Evolutionary conservation across 345 rosid species (phyloP), one percentile per base, ranked within the genome.

Genomic region (Salix koriyanagi): DNA sequence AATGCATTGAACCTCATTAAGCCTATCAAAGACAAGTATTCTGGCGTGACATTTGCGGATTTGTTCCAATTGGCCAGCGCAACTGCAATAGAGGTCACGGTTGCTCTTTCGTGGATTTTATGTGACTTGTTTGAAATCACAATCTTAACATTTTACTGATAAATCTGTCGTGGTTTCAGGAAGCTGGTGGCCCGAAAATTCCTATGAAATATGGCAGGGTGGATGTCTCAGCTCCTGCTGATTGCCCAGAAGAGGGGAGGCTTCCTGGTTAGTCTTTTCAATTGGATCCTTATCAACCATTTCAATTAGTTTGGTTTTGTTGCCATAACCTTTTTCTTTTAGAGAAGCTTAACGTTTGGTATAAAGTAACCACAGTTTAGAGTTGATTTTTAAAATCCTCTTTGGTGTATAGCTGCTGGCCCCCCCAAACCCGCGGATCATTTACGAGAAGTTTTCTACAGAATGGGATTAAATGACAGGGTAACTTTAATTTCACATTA

Each of bases 231-330:
- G 79, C 80, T 60, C 94, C 99, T 77, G 89, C 90, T 2, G 86
- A 90, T 75, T 93, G 98, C 75, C 99, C 99, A 62, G 98, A 95
- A 83, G 99, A 95, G 85, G 99, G 98, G 80, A 91, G 98, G 82
- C 98, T 95, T 87, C 99, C 98, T 72, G 96, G 99, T 95, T 75
- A 76, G 90, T 88, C 65, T 60, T 16, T 48, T 32, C 25, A 7
- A 2, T 8, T 32, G 65, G 21, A n/a, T 12, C 30, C 9, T 50
- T 3, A 14, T 2, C 66, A 21, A 23, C 6, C 66, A 62, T 28
- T 62, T 28, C 32, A 11, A 26, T 14, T 46, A 46, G 65, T 60
- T 54, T 39, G 5, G 61, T 54, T 26, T 32, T 28, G 42, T 19
- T 69, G 54, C 13, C 13, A 65, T 16, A 14, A 65, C 18, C 16